phyloP scores from a whole-genome alignment of 2,329 filamentous ascomycete genomes.

The Arthroderma sp. region DNA sequence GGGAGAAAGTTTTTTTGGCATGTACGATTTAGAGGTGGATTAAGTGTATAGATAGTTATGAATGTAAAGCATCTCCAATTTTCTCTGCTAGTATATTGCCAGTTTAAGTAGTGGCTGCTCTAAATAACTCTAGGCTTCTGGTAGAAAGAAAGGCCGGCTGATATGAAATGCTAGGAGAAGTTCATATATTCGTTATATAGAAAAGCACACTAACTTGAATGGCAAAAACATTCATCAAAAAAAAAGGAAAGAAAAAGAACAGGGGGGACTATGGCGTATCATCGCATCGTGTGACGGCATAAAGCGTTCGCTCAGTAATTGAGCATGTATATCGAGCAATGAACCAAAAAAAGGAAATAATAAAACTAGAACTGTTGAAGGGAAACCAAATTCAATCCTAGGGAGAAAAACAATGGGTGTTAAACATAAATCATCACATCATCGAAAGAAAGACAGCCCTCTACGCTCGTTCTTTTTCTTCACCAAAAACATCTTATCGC shows the following conservation, averaged over 20 bases:
- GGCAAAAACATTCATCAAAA: not conserved
- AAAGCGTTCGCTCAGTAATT: no score
- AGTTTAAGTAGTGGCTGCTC: no score
- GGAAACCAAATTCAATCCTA: no score
- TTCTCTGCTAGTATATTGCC: no score
- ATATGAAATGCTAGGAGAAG: not conserved
- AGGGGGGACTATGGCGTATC: not conserved
- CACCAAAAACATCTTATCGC: constrained; percentile 34
- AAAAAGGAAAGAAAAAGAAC: not conserved
- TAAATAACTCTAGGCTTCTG: no score
- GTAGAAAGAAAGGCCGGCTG: no score
- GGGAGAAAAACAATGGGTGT: no score
- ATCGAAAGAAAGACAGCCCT: not conserved
- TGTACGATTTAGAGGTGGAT: no score
- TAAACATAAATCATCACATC: not conserved
- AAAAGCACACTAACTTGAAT: constrained; percentile 1
- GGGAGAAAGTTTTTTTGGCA: no score
- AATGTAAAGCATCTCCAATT: no score
- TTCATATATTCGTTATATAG: not conserved
- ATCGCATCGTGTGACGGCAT: not conserved
- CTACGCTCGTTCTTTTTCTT: constrained; percentile 29
- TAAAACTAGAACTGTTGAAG: not conserved
- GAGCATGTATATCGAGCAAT: no score
- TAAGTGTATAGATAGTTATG: no score
- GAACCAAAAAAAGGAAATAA: not conserved